A percentile compares a stretch with the other conserved stretches of the same genome.
These are phyloP conservation scores for Fusarium sp. DNA, from an alignment of 2,329 filamentous ascomycete genomes.

Conservation along the genomic window DNA sequence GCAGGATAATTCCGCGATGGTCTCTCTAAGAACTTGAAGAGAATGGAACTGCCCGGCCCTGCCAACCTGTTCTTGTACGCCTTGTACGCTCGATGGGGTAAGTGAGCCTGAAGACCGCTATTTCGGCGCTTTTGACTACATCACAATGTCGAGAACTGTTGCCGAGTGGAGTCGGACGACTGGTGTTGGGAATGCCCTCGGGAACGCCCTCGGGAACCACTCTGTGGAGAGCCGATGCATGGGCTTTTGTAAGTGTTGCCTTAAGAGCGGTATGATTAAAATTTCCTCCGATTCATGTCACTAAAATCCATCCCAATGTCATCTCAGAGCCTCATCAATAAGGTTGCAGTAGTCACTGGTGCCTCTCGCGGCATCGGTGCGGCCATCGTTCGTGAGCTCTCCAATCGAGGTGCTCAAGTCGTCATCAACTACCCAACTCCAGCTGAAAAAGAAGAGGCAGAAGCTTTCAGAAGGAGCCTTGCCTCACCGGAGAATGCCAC, in stretches of 20 bases:
- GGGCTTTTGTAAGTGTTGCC: too few relatives aligned
- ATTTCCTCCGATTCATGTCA: too few relatives aligned
- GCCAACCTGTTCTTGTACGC: too few relatives aligned
- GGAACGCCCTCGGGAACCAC: background rate
- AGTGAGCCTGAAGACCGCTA: too few relatives aligned
- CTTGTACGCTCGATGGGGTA: too few relatives aligned
- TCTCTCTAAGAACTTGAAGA: too few relatives aligned
- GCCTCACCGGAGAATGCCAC: background rate
- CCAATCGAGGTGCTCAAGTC: background rate
- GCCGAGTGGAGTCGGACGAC: background rate
- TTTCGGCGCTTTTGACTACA: too few relatives aligned
- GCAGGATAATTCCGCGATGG: too few relatives aligned
- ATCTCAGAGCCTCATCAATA: background rate
- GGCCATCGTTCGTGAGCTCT: background rate
- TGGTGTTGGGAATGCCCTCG: background rate
- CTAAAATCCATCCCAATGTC: background rate
- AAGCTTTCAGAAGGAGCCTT: background rate
- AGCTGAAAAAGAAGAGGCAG: background rate
- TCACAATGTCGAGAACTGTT: background rate
- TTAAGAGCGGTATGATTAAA: too few relatives aligned
- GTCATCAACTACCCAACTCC: background rate
- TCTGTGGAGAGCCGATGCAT: background rate
- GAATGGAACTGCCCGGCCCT: too few relatives aligned
- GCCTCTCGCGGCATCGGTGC: background rate
- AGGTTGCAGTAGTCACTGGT: background rate